Conservation (phyloP, 257 asterid species). For the Mitragyna speciosa region DNA sequence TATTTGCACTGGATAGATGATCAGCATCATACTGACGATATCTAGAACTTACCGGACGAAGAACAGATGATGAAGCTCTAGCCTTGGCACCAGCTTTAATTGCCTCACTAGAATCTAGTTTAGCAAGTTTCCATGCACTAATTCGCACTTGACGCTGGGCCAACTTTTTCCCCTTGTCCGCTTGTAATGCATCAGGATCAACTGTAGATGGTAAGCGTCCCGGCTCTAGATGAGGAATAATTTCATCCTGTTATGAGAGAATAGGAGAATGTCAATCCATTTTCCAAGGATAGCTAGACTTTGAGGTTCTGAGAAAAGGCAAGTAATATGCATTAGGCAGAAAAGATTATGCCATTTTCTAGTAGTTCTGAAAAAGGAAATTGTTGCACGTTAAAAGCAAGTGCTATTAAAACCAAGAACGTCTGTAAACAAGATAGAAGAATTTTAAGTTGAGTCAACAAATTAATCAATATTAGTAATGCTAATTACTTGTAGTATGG, state of each 20-base stretch:
- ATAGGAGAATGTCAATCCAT: neutral
- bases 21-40: constrained; percentile 58
- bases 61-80: constrained; percentile 84
- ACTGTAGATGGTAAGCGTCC: constrained; percentile 91
- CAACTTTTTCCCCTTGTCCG: constrained; percentile 58
- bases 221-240: constrained; percentile 84
- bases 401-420: neutral
- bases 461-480: neutral
- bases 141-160: constrained; percentile 75
- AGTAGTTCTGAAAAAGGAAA: neutral
- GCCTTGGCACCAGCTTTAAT: constrained; percentile 92
- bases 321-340: neutral
- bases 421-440: neutral
- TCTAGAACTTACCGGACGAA: constrained; percentile 68
- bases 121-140: constrained; percentile 97
- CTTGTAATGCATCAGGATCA: constrained; percentile 68
- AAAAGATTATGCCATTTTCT: neutral
- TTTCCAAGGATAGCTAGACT: neutral
- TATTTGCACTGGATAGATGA: constrained; percentile 54
- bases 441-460: neutral
- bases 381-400: neutral
- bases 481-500: neutral
- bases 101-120: constrained; percentile 80
- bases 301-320: neutral
- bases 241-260: constrained; percentile 63